These are phyloP conservation scores for Sclerotinia nivalis DNA, from an alignment of 2,329 filamentous ascomycete genomes.

Conservation along the genomic window DNA sequence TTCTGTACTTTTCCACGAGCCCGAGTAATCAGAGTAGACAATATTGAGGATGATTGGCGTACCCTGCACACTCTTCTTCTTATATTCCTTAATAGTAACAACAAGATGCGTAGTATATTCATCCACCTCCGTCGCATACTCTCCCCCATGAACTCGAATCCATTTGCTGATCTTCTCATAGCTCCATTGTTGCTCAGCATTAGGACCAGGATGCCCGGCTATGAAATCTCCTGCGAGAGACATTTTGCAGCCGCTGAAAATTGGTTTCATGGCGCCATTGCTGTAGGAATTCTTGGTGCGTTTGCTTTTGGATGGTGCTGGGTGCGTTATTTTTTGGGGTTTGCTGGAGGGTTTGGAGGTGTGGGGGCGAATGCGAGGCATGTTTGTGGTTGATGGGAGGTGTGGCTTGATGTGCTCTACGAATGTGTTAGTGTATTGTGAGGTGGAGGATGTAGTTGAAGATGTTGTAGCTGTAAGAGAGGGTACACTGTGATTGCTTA, in stretches of 20 bases:
- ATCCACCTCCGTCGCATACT: constrained; percentile 53
- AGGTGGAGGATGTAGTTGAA: not conserved
- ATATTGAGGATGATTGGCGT: constrained; percentile 14
- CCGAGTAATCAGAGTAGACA: not conserved
- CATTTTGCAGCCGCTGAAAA: constrained; percentile 57
- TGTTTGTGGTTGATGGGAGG: not conserved
- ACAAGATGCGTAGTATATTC: constrained; percentile 71
- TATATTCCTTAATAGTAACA: constrained; percentile 62
- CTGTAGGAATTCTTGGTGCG: constrained; percentile 14
- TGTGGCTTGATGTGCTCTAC: not conserved
- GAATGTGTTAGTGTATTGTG: not conserved
- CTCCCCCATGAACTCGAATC: constrained; percentile 63
- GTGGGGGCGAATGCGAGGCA: not conserved
- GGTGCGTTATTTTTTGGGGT: not conserved
- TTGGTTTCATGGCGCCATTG: constrained; percentile 34
- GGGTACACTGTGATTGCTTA: not conserved
- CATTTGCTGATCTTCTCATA: constrained; percentile 63
- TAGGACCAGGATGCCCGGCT: constrained; percentile 25
- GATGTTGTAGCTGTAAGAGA: not conserved
- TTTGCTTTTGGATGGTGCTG: not conserved
- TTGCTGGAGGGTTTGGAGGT: not conserved
- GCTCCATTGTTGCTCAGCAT: constrained; percentile 31
- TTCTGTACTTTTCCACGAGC: not conserved
- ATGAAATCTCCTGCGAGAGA: constrained; percentile 59
- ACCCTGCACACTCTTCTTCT: constrained; percentile 38